These are phyloP conservation scores for Rhodotorula mucilaginosa DNA, from an alignment of 1,284 basidiomycete genomes.

Conservation along the genomic window DNA sequence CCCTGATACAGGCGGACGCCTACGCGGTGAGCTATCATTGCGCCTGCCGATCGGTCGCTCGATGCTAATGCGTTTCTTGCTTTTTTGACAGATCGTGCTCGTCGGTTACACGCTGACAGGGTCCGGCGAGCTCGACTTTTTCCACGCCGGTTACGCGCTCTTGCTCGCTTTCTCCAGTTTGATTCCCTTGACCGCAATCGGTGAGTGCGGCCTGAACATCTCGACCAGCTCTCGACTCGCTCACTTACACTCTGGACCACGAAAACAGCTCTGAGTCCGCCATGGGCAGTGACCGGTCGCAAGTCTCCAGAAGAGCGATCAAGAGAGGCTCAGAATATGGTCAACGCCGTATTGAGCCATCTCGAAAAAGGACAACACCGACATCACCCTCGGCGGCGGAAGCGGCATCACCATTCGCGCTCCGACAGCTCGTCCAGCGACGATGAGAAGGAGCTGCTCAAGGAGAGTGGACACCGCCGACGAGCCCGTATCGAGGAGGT, in stretches of 20 bases:
- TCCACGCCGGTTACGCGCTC: constrained; percentile 61
- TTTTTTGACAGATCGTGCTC: background rate
- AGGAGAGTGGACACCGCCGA: background rate
- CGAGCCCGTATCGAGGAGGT: background rate
- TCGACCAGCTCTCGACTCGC: background rate
- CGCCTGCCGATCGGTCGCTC: background rate
- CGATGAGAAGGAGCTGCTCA: constrained; percentile 2
- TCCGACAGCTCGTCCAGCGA: background rate
- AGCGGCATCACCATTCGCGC: background rate
- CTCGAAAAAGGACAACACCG: constrained; percentile 6
- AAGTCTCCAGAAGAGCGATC: constrained; percentile 20
- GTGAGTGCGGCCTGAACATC: background rate
- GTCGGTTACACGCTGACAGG: background rate
- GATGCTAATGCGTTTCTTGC: background rate
- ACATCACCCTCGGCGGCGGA: background rate
- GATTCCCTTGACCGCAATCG: constrained; percentile 45
- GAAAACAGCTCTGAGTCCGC: constrained; percentile 17
- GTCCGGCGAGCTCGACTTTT: constrained; percentile 48
- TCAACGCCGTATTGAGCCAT: constrained; percentile 5
- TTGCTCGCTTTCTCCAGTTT: constrained; percentile 63
- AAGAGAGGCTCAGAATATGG: constrained; percentile 1
- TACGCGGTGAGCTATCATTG: constrained; percentile 20
- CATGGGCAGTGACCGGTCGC: constrained; percentile 30
- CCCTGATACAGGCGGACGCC: constrained; percentile 27
- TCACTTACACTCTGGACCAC: background rate